These are phyloP conservation scores for Carpinus fangiana DNA, from an alignment of 306 rosid species.

Conservation along the genomic window DNA sequence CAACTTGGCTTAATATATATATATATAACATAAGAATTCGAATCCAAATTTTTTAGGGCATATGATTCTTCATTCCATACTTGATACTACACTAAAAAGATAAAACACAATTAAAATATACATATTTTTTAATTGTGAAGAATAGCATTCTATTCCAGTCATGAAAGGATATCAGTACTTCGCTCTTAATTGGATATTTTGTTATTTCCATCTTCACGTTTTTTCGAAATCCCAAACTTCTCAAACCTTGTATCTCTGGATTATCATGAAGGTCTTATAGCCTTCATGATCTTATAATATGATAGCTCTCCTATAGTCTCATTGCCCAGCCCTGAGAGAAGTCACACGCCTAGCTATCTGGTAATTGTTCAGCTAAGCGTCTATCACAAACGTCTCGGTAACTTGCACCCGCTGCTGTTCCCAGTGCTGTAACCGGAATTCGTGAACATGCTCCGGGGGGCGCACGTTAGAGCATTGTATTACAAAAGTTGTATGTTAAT, in stretches of 20 bases:
- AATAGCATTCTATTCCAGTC: not conserved
- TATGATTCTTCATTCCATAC: too few relatives aligned
- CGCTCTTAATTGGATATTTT: not conserved
- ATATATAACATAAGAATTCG: too few relatives aligned
- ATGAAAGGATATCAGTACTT: not conserved
- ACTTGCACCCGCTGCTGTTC: slow-evolving; percentile 34
- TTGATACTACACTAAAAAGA: too few relatives aligned
- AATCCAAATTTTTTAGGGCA: too few relatives aligned
- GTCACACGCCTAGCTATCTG: slow-evolving; percentile 4
- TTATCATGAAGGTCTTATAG: too few relatives aligned
- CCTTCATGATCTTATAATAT: too few relatives aligned
- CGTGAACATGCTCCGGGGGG: slow-evolving; percentile 13
- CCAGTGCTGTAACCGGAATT: not conserved
- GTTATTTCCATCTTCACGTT: not conserved
- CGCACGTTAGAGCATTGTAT: not conserved
- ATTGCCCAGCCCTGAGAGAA: too few relatives aligned
- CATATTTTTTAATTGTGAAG: not conserved
- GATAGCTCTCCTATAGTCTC: too few relatives aligned
- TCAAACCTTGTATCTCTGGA: not conserved
- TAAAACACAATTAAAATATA: too few relatives aligned
- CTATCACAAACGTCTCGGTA: slow-evolving; percentile 20
- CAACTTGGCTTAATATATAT: too few relatives aligned
- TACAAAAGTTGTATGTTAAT: not conserved
- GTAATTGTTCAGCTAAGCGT: too few relatives aligned
- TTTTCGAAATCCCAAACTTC: not conserved